Base-by-base conservation (phyloP, 2,329 filamentous ascomycete genomes). In the Calonectria honghensis region DNA sequence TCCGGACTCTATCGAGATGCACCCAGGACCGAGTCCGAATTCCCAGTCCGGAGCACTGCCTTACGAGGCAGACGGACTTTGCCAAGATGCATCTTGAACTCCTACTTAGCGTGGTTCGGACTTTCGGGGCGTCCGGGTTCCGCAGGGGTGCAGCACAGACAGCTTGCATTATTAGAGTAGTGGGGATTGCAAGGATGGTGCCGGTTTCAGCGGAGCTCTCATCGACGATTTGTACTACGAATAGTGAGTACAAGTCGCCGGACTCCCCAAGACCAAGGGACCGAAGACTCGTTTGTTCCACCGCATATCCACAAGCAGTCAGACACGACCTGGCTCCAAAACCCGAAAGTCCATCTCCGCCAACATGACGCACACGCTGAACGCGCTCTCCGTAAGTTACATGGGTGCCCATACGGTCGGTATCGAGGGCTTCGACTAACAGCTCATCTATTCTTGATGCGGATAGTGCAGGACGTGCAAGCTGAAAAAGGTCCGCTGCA, bases 401-500 rank as follows among this genome's bases (percentile, higher is more conserved):
- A 41, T 64, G 45, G 50, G 64, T 24, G 35, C 1, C 64, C 64
- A 31, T 27, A 18, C 64, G 24, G 41, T 14, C 48, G 64, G 64
- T 63, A 63, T 63, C 35, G 39, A 63, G 24, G 10, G 27, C 20
- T 37, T 18, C 37, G 11, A 32, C 69, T 71, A 37, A 71, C 69
- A 50, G 20, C 20, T 45, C 11, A 9, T 24, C 52, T 18, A 29
- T 57, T 45, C 50, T 68, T 63, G n/a, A 48, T 27, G 5, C 10
- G 37, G 16, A 29, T 45, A 71, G 69, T 71, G 69, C 31, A 57
- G 51, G 29, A 66, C 37, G 11, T 71, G 69, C 59, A 71, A 71
- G 61, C 29, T 66, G 27, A 71, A 71, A 57, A 71, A 71, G 39
- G 72, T 83, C 45, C 77, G 82, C 35, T 83, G 82, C 64, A 82